These are phyloP conservation scores for Acer saccharum DNA, from an alignment of 345 rosid genomes.

Conservation along the genomic window DNA sequence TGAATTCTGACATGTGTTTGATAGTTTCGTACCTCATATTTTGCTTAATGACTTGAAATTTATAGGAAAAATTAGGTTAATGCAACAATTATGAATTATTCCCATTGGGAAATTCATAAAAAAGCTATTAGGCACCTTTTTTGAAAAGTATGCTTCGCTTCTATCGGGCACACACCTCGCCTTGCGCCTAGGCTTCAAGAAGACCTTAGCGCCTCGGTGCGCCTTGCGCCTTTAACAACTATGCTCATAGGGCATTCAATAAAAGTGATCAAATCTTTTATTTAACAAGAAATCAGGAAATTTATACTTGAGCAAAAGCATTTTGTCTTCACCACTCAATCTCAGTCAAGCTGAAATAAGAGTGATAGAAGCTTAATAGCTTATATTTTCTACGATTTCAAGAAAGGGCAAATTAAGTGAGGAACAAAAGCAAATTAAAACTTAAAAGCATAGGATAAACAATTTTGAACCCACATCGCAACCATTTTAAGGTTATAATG, in stretches of 20 bases:
- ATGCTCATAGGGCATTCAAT: background rate
- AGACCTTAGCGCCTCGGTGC: no score
- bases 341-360: background rate
- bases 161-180: no score
- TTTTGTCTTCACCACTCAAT: background rate
- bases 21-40: no score
- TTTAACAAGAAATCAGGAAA: background rate
- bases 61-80: no score
- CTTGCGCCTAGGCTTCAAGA: no score
- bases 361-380: background rate
- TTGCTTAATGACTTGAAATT: no score
- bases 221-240: no score
- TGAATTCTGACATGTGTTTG: no score
- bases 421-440: background rate
- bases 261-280: background rate
- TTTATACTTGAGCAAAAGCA: background rate
- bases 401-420: background rate
- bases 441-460: background rate
- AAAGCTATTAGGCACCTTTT: no score
- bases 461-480: background rate
- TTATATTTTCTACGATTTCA: background rate
- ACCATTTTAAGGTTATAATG: background rate
- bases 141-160: no score
- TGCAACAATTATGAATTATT: no score
- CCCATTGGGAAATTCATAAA: no score